Evolutionary conservation across 2,329 filamentous ascomycete genomes (phyloP).

Genomic region (Fusarium sp.): DNA sequence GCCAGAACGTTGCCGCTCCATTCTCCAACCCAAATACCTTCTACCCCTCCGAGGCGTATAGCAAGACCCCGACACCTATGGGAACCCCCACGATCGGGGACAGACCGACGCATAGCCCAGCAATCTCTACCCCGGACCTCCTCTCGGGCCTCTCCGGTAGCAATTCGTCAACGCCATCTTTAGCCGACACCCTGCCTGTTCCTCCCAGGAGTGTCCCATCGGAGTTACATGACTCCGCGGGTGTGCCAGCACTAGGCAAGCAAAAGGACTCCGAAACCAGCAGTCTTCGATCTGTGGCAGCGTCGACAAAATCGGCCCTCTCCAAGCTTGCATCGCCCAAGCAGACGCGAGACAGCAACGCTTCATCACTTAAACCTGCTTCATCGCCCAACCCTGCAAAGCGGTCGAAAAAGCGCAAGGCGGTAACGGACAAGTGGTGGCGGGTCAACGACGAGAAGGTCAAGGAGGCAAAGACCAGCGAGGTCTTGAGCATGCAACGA

Average conservation of each 20-base stretch:
- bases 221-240: conserved; percentile 42
- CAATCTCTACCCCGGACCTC: conserved; percentile 59
- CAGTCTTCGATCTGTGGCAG: conserved; percentile 65
- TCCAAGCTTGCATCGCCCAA: conserved; percentile 58
- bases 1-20: conserved; percentile 81
- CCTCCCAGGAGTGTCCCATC: conserved; percentile 48
- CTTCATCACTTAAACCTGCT: conserved; percentile 32
- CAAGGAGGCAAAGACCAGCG: conserved; percentile 90
- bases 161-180: conserved; percentile 50
- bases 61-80: conserved; percentile 64
- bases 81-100: conserved; percentile 58
- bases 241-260: conserved; percentile 43
- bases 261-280: conserved; percentile 59
- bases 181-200: conserved; percentile 45
- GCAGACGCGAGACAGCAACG: conserved; percentile 38
- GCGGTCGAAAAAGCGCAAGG: conserved; percentile 65
- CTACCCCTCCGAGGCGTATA: conserved; percentile 77
- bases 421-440: conserved; percentile 82
- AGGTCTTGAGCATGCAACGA: conserved; percentile 91
- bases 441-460: conserved; percentile 97
- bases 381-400: conserved; percentile 39
- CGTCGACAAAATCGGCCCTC: conserved; percentile 64
- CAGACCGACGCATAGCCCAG: conserved; percentile 52
- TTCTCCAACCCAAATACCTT: conserved; percentile 86
- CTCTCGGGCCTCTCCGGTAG: conserved; percentile 51